phyloP scores from a whole-genome alignment of 1,139 yeast species.

The Magnusiomyces suaveolens region DNA sequence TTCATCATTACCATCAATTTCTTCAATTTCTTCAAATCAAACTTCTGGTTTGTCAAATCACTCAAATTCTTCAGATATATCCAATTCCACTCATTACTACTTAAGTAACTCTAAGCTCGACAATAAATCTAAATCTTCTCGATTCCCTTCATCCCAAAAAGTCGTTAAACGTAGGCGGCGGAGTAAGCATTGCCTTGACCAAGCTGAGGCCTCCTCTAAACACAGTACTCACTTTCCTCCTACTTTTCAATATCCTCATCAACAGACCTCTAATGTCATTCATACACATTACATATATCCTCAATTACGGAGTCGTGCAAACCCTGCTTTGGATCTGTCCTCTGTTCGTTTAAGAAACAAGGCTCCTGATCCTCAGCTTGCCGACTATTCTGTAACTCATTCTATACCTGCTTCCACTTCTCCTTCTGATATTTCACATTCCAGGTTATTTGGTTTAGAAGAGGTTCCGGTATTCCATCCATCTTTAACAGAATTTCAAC shows the following conservation, averaged over 20 bases:
- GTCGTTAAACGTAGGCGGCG: no score
- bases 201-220: no score
- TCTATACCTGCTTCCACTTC: background rate
- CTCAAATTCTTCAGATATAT: no score
- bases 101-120: no score
- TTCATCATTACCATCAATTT: no score
- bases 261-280: constrained; percentile 7
- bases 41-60: no score
- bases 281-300: constrained; percentile 37
- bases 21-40: no score
- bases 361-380: background rate
- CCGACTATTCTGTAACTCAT: background rate
- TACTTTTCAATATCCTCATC: constrained; percentile 20
- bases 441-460: constrained; percentile 18
- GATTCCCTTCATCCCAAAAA: background rate
- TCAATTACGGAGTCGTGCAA: constrained; percentile 37
- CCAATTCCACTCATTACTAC: no score
- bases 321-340: constrained; percentile 36
- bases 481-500: constrained; percentile 38
- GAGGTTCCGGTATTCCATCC: constrained; percentile 45
- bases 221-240: no score
- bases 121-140: no score
- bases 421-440: background rate
- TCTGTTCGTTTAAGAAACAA: constrained; percentile 27
- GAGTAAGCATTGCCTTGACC: no score